Evolutionary conservation across 169 alveolate species (phyloP), one percentile per base, ranked within the genome.

Genomic region (Blepharisma undulans): DNA sequence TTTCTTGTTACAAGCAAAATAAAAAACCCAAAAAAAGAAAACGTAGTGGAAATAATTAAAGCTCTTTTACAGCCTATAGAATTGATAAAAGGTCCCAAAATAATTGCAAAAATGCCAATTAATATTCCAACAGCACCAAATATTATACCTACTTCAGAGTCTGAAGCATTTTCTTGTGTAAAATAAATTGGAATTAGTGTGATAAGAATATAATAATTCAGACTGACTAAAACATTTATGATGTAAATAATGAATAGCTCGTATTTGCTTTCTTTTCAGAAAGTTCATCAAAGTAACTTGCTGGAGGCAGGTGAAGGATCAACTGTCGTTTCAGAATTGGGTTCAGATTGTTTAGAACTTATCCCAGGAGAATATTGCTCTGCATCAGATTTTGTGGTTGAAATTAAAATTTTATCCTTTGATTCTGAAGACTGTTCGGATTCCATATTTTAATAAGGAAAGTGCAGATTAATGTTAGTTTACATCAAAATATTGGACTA

Each of bases 151-250:
- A 74, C 29, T 59, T 82, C 78, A 30, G 27, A 48, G 7, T 82
- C 89, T 22, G 89, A 36, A 4, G 32, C 33, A 48, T 82, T 72
- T 25, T 21, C 60, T 21, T 82, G 2, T 8, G 89, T 36, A 4
- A 82, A 48, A 30, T 82, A 82, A 36, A 82, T 21, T n/a, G 87
- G 87, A n/a, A 33, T 33, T n/a, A 79, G 61, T 2, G 87, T 79
- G 34, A 79, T 33, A 22, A 30, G 72, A 3, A 79, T 79, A n/a
- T 79, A 79, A 32, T 79, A 79, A 25, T 79, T 25, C 16, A 79
- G 25, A 6, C 87, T 79, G 87, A 32, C 25, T 21, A 27, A 30
- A 33, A 79, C 10, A 32, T 79, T 79, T 33, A 79, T 27, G 61
- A n/a, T 2, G 32, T 29, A 79, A n/a, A 79, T 22, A 29, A 79